A percentile compares a stretch with the other conserved stretches of the same genome.
These are phyloP conservation scores for Syzygium malaccense DNA, from an alignment of 441 rosid genomes.

Conservation along the genomic window DNA sequence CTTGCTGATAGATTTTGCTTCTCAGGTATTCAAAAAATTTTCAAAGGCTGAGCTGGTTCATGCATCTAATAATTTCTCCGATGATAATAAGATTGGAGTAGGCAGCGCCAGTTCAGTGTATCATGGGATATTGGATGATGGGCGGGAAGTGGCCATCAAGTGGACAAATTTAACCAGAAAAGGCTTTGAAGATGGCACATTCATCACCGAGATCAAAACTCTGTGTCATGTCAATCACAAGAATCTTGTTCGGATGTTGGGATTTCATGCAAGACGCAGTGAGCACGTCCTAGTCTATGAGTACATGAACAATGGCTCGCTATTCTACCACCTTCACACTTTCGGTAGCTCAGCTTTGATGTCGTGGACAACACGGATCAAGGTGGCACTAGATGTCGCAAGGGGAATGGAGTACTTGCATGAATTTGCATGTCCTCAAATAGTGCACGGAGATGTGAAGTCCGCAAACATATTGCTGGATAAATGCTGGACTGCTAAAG, in stretches of 20 bases:
- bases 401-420: constrained; percentile 1
- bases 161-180: not conserved
- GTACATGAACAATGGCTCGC: not conserved
- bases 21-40: not conserved
- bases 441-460: not conserved
- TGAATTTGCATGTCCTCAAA: not conserved
- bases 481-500: constrained; percentile 14
- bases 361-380: not conserved
- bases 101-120: not conserved
- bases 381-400: not conserved
- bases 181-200: not conserved
- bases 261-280: not conserved
- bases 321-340: not conserved
- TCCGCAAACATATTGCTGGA: constrained; percentile 10
- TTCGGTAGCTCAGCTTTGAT: not conserved
- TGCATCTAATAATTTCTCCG: not conserved
- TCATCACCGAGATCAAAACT: not conserved
- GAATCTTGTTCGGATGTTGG: constrained; percentile 1
- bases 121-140: not conserved
- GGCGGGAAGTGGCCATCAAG: not conserved
- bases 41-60: not conserved
- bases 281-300: not conserved
- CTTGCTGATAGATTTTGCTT: not conserved
- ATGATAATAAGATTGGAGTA: not conserved
- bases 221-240: not conserved